Evolutionary conservation across 805 yeast genomes (phyloP).

Genomic region (Starmerella kuoi): DNA sequence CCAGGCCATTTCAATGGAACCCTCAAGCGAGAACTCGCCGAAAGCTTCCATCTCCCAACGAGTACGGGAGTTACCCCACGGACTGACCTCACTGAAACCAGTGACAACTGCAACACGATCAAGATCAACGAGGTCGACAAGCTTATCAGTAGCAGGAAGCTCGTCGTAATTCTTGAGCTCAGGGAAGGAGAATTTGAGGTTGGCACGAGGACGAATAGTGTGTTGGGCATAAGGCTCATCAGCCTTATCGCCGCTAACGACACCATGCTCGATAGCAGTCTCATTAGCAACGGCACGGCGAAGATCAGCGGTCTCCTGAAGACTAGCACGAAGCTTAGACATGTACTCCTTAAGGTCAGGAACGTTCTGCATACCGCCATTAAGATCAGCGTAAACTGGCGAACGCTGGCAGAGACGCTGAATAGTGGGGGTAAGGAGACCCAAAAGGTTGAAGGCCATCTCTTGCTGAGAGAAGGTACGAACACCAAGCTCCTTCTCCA

Average conservation of each 20-base stretch:
- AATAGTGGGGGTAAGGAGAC: conserved; percentile 79
- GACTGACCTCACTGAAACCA: conserved; percentile 97
- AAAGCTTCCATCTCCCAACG: conserved; percentile 98
- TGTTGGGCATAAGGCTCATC: conserved; percentile 75
- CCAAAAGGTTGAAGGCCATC: conserved; percentile 97
- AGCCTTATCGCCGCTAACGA: conserved; percentile 76
- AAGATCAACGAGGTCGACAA: conserved; percentile 84
- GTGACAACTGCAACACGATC: conserved; percentile 90
- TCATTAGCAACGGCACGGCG: conserved; percentile 93
- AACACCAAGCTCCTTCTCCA: conserved; percentile 78
- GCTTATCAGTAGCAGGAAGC: conserved; percentile 39
- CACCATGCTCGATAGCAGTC: conserved; percentile 74
- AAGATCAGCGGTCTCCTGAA: conserved; percentile 73
- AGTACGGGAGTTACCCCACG: conserved; percentile 98
- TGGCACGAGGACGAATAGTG: conserved; percentile 82
- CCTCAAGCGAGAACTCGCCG: conserved; percentile 93
- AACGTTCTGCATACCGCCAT: conserved; percentile 94
- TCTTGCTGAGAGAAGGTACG: conserved; percentile 97
- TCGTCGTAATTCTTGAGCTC: conserved; percentile 63
- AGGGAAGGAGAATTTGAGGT: conserved; percentile 91
- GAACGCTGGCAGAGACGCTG: conserved; percentile 78
- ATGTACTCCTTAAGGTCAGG: conserved; percentile 85
- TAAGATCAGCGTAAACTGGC: conserved; percentile 95
- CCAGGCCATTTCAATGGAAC: conserved; percentile 99
- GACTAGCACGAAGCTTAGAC: conserved; percentile 56